A percentile compares a stretch with the other conserved stretches of the same genome.
phyloP scores from a whole-genome alignment of 352 stramenopile genomes.

The Globisporangium apiculatum region DNA sequence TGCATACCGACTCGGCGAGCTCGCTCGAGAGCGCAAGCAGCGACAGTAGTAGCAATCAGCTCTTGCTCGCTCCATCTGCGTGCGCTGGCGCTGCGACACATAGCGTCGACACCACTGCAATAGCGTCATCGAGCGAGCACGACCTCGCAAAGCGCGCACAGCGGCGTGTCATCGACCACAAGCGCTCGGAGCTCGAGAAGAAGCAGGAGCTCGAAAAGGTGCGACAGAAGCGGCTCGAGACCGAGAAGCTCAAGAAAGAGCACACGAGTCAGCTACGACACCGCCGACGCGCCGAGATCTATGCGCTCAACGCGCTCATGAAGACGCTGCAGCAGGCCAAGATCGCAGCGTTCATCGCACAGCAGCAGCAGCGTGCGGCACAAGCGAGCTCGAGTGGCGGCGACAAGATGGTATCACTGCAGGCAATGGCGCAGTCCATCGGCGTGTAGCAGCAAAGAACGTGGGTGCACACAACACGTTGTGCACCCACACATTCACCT shows the following conservation, averaged over 20 bases:
- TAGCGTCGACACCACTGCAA: not conserved
- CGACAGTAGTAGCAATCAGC: constrained; percentile 9
- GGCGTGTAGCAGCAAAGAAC: constrained; percentile 9
- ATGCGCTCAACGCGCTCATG: constrained; percentile 60
- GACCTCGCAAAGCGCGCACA: constrained; percentile 41
- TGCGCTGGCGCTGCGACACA: too few species aligned
- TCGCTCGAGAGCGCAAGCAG: constrained; percentile 2
- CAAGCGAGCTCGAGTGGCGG: not conserved
- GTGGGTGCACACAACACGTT: not conserved
- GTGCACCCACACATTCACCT: not conserved
- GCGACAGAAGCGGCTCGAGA: constrained; percentile 30
- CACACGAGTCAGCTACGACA: constrained; percentile 35
- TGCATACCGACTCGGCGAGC: constrained; percentile 4
- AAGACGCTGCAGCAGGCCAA: constrained; percentile 61
- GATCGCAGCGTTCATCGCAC: constrained; percentile 37
- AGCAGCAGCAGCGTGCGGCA: constrained; percentile 21
- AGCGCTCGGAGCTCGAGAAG: constrained; percentile 47
- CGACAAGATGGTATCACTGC: not conserved
- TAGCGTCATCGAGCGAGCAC: constrained; percentile 6
- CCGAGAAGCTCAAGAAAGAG: constrained; percentile 42
- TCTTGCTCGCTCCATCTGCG: not conserved
- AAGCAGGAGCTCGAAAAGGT: constrained; percentile 40
- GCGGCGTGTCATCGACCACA: constrained; percentile 45
- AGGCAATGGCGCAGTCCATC: constrained; percentile 16
- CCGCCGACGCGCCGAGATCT: constrained; percentile 60